Base-by-base conservation (phyloP, 1,284 basidiomycete genomes). In the Rhodotorula sp. region DNA sequence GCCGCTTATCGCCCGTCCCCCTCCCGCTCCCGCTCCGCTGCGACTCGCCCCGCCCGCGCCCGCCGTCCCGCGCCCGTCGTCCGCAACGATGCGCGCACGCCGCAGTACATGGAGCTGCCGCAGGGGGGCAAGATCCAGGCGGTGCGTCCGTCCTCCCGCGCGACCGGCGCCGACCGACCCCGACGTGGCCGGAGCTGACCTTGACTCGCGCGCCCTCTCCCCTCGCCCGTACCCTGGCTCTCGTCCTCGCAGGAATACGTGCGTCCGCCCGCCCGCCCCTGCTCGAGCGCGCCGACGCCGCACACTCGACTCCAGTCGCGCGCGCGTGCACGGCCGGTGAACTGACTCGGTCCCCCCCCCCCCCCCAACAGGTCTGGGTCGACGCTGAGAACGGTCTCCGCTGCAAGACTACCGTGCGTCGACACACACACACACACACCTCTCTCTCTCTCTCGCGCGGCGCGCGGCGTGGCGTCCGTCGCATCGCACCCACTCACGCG, bases 371-470 rank as follows among this genome's bases (percentile, higher is more conserved):
- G 82, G 89, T 95, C 82, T 96, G 93, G 93, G 88, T 95, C 80
- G 93, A 96, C 80, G 92, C 92, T 75, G 90, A 94, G 80, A 86
- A 86, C 75, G 94, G 91, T 76, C 86, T 96, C 75, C 91, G 94
- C 81, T 94, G 88, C 77, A 97, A 97, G 86, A 96, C 93, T 74
- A 95, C 89, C 55, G 78, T 79, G 34, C 34, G 34, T 10, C 34
- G 62, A 63, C 78, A 40, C 56, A n/a, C n/a, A n/a, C n/a, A n/a
- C n/a, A n/a, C n/a, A n/a, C n/a, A n/a, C n/a, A n/a, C n/a, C n/a
- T n/a, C 11, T 56, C n/a, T 26, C 7, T 11, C 9, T 20, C 40
- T 44, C 40, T 44, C 10, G 13, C 9, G 9, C 4, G 13, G 40
- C 40, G 40, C 13, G 40, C 16, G 40, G 11, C 13, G 3, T 18